Evolutionary conservation across 225 moss, liverwort and hornwort genomes (phyloP).

Genomic region (Climacium dendroides): DNA sequence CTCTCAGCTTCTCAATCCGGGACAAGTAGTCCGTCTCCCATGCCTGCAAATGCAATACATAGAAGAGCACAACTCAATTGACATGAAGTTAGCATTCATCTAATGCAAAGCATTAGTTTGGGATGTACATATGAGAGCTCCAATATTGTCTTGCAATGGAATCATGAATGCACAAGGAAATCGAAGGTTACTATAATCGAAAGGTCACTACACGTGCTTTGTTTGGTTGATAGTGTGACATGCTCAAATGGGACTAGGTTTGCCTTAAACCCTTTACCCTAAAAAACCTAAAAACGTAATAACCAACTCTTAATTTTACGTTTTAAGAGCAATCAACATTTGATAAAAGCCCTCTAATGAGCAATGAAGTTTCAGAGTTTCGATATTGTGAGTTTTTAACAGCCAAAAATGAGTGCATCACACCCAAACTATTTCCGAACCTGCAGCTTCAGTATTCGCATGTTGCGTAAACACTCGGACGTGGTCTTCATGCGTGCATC

Average conservation of each 20-base stretch:
- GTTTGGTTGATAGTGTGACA: neutral
- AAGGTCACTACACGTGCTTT: neutral
- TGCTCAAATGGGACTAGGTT: neutral
- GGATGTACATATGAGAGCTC: no score
- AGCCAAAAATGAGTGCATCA: neutral
- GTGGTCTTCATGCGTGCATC: constrained; percentile 68
- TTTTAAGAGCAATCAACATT: neutral
- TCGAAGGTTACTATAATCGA: neutral
- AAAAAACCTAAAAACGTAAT: no score
- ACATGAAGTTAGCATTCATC: neutral
- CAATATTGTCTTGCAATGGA: neutral
- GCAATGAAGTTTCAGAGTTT: neutral
- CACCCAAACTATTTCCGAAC: neutral
- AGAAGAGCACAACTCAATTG: neutral
- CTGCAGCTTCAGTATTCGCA: constrained; percentile 40
- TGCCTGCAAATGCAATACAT: neutral
- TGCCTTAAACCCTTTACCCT: neutral
- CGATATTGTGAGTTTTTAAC: neutral
- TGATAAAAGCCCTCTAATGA: neutral
- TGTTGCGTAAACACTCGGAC: constrained; percentile 40
- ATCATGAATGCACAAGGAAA: neutral
- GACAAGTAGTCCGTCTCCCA: constrained; percentile 20
- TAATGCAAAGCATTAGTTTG: neutral
- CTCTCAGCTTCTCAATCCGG: constrained; percentile 10
- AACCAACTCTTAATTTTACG: no score